Evolutionary conservation across 495 filamentous ascomycete species (phyloP), one percentile per base, ranked within the genome.

Genomic region (Jackrogersella minutella): DNA sequence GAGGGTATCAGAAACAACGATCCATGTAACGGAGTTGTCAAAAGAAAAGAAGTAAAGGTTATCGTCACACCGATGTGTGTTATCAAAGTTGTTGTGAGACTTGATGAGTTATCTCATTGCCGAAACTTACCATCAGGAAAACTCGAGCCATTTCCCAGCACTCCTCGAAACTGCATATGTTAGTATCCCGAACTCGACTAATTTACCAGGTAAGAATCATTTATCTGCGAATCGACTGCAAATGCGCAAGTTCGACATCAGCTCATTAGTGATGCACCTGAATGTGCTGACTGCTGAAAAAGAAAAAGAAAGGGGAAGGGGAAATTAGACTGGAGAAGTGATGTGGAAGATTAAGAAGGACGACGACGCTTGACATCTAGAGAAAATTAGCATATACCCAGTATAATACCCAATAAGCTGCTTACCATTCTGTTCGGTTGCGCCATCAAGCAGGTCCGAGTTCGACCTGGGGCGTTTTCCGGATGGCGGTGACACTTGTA

Each of bases 281-380:
- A 55, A 56, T 50, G 39, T n/a, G 46, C 31, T 39, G 58, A 39
- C 33, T 33, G 58, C 37, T 58, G 64, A 52, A 60, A 16, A 37
- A 22, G 11, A 16, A 41, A 4, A 46, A 40, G 56, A 60, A 36
- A 59, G 43, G 46, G 52, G n/a, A n/a, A n/a, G n/a, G 54, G 47
- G 53, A 62, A 62, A 60, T 36, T 26, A 14, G 61, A 34, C 50
- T 26, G 36, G 21, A 34, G 50, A 24, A 17, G 17, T 47, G 31
- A n/a, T 21, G 51, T 41, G 54, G 11, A 46, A 8, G 40, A 64
- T 82, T 68, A 81, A 66, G 79, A 78, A 58, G 65, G 46, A 55
- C 81, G 81, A 78, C 76, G 81, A 76, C 81, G 81, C 79, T 83
- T 83, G 80, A 77, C 52, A 61, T 79, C 81, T 83, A 65, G 19